Evolutionary conservation across 768 basidiomycete species (phyloP), one percentile per base, ranked within the genome.

Genomic region (Lyophyllum semitale): DNA sequence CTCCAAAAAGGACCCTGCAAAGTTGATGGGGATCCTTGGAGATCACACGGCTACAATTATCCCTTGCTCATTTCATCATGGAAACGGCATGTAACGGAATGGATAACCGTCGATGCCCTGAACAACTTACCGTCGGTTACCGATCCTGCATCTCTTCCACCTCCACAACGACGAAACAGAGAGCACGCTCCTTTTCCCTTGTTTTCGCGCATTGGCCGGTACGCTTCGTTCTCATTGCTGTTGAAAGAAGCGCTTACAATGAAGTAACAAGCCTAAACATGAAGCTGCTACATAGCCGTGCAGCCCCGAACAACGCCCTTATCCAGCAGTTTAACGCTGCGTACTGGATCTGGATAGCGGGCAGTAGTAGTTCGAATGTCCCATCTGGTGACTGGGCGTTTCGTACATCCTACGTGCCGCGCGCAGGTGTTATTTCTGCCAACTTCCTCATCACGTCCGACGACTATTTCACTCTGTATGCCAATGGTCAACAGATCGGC

Each of bases 271-370:
- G 18, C n/a, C 6, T 48, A 18, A 18, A 20, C 17, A 18, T 30
- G 32, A 33, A 35, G 32, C 15, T 17, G 2, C 44, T 33, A n/a
- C 47, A 38, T 4, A n/a, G 17, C 37, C 37, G 37, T 38, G 37
- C 37, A 2, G n/a, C 37, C 37, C 37, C 37, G 17, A 38, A 48
- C 18, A 48, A 32, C 12, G 32, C 32, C 8, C 47, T 48, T 32
- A 20, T 48, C 30, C 27, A 47, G 23, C 37, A 27, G 15, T 57
- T 37, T n/a, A 32, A 48, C 30, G 37, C 13, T 18, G 55, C 55
- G 38, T 57, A 43, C 20, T 57, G 55, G 55, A 52, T 57, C 27
- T 57, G 51, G 44, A n/a, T 35, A 35, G 15, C 55, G 8, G 44
- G 47, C 17, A 35, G 44, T 4, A 27, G 40, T 2, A 17, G 40